Evolutionary conservation across 345 rosid genomes (phyloP).

Genomic region (Schrenkiella parvula): DNA sequence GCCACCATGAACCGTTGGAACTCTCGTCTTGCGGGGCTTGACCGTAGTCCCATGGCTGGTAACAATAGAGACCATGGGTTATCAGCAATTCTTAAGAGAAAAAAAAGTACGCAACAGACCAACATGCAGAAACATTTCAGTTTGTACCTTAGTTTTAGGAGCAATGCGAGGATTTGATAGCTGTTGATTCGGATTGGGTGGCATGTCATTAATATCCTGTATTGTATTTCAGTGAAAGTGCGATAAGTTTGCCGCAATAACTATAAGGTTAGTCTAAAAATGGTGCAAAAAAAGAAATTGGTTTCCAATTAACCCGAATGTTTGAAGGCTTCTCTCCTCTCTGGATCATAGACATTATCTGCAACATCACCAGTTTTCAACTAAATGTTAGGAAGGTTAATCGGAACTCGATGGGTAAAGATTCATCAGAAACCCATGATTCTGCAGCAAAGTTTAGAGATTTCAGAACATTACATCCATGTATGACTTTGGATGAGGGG

Average conservation of each 20-base stretch:
- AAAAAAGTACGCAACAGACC: neutral
- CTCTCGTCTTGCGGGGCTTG: conserved; percentile 44
- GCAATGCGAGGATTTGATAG: conserved; percentile 64
- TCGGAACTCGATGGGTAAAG: neutral
- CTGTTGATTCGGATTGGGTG: conserved; percentile 81
- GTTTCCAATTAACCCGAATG: conserved; percentile 51
- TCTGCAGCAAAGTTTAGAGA: neutral
- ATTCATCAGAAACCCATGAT: neutral
- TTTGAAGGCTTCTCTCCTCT: conserved; percentile 96
- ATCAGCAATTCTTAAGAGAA: neutral
- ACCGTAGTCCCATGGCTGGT: conserved; percentile 77
- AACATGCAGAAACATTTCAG: neutral
- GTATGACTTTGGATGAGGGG: conserved; percentile 88
- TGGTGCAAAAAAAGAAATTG: conserved; percentile 5
- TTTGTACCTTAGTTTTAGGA: conserved; percentile 76
- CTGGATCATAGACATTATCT: conserved; percentile 93
- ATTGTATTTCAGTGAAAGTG: conserved; percentile 30
- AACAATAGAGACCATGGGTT: neutral
- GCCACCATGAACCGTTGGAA: conserved; percentile 68
- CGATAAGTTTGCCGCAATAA: neutral
- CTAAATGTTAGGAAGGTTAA: neutral
- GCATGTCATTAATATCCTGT: conserved; percentile 88
- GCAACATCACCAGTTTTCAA: conserved; percentile 23
- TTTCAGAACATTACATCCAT: conserved; percentile 63
- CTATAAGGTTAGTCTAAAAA: neutral